phyloP scores from a whole-genome alignment of 805 yeast genomes.

The Wickerhamomyces tratensis region DNA sequence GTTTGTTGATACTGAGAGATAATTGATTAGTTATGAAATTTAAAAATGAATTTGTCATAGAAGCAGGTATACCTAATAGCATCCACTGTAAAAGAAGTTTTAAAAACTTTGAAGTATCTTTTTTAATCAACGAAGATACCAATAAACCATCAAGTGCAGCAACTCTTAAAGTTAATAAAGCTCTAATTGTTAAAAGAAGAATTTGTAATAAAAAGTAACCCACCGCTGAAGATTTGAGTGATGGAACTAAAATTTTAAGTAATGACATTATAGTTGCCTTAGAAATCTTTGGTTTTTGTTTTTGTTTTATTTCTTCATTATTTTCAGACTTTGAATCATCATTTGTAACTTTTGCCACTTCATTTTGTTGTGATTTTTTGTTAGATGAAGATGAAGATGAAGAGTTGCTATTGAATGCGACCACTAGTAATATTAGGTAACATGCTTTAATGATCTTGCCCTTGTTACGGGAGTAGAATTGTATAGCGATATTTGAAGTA shows the following conservation, averaged over 20 bases:
- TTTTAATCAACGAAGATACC: conserved; percentile 73
- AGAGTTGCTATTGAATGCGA: neutral
- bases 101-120: conserved; percentile 53
- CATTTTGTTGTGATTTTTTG: conserved; percentile 3
- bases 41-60: conserved; percentile 65
- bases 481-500: neutral
- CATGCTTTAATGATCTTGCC: neutral
- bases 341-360: neutral
- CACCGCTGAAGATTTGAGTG: conserved; percentile 16
- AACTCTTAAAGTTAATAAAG: conserved; percentile 67
- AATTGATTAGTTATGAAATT: conserved; percentile 49
- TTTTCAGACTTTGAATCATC: neutral
- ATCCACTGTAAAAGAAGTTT: conserved; percentile 67
- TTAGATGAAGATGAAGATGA: neutral
- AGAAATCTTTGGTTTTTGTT: conserved; percentile 2
- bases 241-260: conserved; percentile 11
- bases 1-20: conserved; percentile 48
- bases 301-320: neutral
- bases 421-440: neutral
- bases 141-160: conserved; percentile 81
- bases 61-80: conserved; percentile 78
- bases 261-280: conserved; percentile 7
- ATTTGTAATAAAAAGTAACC: conserved; percentile 13
- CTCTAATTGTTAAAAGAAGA: conserved; percentile 52
- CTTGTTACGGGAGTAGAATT: neutral